Evolutionary conservation across 129 eudicot species (phyloP).

Genomic region (Deinandra increscens): DNA sequence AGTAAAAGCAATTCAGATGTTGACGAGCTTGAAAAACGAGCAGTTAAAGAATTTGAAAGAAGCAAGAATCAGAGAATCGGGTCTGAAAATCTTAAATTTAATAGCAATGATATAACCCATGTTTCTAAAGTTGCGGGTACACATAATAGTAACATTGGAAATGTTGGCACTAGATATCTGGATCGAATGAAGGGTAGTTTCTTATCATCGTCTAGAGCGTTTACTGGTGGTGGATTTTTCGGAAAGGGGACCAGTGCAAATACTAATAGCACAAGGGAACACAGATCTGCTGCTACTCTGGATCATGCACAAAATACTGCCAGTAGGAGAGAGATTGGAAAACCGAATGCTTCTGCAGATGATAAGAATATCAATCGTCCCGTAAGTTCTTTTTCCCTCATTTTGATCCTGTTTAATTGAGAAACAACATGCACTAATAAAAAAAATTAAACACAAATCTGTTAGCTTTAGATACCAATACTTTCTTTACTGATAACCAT

Average conservation of each 20-base stretch:
- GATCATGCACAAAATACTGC: conserved; percentile 48
- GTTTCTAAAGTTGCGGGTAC: conserved; percentile 41
- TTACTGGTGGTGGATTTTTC: conserved; percentile 73
- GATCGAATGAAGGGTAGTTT: conserved; percentile 86
- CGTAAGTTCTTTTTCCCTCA: conserved; percentile 60
- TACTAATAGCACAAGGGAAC: conserved; percentile 51
- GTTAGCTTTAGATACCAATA: too few relatives aligned
- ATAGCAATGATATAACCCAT: conserved; percentile 36
- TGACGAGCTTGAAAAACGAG: conserved; percentile 67
- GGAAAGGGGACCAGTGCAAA: conserved; percentile 47
- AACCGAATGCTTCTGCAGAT: conserved; percentile 43
- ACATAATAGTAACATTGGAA: conserved; percentile 46
- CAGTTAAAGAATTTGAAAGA: conserved; percentile 53
- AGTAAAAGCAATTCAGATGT: conserved; percentile 86
- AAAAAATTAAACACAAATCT: too few relatives aligned
- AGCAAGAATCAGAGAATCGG: conserved; percentile 42
- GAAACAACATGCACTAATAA: too few relatives aligned
- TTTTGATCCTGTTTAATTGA: too few relatives aligned
- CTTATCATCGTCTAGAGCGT: conserved; percentile 78
- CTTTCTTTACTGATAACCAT: not conserved
- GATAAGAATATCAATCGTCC: conserved; percentile 54
- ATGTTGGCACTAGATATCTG: conserved; percentile 71
- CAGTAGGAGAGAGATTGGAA: conserved; percentile 44
- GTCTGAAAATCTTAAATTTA: conserved; percentile 46
- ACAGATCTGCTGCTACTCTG: conserved; percentile 40